Percentiles rank a stretch among this genome's conserved stretches.
These are phyloP conservation scores for Capsella rubella DNA, from an alignment of 441 rosid species.

Conservation along the genomic window DNA sequence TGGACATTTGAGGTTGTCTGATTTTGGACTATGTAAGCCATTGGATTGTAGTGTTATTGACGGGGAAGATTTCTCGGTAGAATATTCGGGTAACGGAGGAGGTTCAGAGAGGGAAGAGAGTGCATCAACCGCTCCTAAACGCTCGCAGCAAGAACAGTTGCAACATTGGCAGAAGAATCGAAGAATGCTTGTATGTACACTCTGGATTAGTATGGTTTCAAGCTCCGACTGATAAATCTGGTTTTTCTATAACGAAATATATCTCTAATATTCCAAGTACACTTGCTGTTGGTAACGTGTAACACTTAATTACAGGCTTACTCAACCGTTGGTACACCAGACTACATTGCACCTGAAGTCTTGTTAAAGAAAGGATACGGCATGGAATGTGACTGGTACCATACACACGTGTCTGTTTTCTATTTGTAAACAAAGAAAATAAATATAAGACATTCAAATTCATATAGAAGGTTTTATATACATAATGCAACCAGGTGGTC, in stretches of 20 bases:
- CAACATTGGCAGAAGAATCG: slow-evolving; percentile 94
- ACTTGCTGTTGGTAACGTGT: slow-evolving; percentile 16
- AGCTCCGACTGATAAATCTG: not conserved
- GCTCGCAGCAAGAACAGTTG: slow-evolving; percentile 88
- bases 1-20: slow-evolving; percentile 92
- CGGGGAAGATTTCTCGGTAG: slow-evolving; percentile 69
- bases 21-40: slow-evolving; percentile 96
- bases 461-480: not conserved
- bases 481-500: slow-evolving; percentile 71
- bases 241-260: not conserved
- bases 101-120: slow-evolving; percentile 56
- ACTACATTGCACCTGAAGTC: slow-evolving; percentile 98
- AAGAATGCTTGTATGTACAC: slow-evolving; percentile 72
- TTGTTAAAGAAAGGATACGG: slow-evolving; percentile 96
- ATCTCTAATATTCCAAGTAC: not conserved
- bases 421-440: not conserved
- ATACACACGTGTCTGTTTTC: slow-evolving; percentile 22
- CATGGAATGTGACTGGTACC: slow-evolving; percentile 97
- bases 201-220: not conserved
- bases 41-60: slow-evolving; percentile 83
- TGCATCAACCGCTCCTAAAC: slow-evolving; percentile 58
- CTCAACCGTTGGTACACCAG: slow-evolving; percentile 99
- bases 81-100: slow-evolving; percentile 64
- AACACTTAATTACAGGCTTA: slow-evolving; percentile 66
- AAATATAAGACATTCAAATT: not conserved